These are phyloP conservation scores for Pseudogymnoascus sp. DNA, from an alignment of 2,329 filamentous ascomycete genomes.

Conservation along the genomic window DNA sequence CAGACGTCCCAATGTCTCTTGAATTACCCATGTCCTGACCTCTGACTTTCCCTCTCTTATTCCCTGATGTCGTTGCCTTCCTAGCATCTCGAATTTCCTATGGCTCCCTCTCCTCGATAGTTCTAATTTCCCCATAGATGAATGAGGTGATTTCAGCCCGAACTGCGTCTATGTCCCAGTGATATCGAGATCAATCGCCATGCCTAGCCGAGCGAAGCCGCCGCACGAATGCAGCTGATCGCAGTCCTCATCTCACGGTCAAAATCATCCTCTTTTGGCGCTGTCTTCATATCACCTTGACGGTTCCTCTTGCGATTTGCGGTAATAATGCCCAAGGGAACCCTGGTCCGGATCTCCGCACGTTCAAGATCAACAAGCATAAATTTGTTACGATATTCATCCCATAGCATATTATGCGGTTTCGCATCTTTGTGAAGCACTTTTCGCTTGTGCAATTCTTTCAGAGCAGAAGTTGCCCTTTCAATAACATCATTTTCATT, in stretches of 20 bases:
- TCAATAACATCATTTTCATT: constrained; percentile 12
- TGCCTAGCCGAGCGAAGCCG: neutral
- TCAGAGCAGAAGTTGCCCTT: constrained; percentile 9
- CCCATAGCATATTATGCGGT: constrained; percentile 28
- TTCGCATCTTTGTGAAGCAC: constrained; percentile 26
- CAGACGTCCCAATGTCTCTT: neutral
- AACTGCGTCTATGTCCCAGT: too few species aligned
- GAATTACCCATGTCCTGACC: neutral
- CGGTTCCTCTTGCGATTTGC: constrained; percentile 23
- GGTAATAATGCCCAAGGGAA: constrained; percentile 21
- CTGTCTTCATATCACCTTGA: constrained; percentile 11
- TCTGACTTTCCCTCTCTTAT: neutral
- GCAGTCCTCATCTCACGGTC: constrained; percentile 8
- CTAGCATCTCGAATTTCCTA: neutral
- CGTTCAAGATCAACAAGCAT: constrained; percentile 32
- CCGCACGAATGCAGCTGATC: neutral
- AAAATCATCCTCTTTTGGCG: constrained; percentile 18
- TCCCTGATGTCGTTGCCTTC: neutral
- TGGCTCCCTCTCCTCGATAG: neutral
- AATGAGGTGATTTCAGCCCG: too few species aligned
- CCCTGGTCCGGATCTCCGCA: constrained; percentile 19
- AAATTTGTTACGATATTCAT: constrained; percentile 16
- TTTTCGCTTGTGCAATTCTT: neutral
- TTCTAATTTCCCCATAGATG: neutral
- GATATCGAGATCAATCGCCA: too few species aligned